Evolutionary conservation across 352 stramenopile genomes (phyloP).

Genomic region (Thalassiosira pacifica): DNA sequence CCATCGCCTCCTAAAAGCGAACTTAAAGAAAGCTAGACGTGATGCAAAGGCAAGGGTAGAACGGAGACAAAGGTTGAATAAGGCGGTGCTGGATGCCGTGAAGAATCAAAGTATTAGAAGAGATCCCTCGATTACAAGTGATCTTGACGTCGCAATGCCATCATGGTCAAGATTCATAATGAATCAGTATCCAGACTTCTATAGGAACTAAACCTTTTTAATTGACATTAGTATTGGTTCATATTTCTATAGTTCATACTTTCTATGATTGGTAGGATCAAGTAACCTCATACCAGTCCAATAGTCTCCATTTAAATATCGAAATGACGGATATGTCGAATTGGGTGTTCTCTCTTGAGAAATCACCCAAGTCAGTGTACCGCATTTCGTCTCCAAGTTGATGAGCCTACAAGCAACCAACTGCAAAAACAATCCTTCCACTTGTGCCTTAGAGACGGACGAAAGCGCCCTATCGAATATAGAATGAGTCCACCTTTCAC

Average conservation of each 20-base stretch:
- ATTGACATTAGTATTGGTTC: neutral
- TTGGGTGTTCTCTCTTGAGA: neutral
- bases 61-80: neutral
- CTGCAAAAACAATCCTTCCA: neutral
- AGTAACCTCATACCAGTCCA: neutral
- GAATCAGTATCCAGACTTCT: neutral
- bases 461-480: neutral
- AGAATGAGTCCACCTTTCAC: neutral
- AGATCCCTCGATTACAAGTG: neutral
- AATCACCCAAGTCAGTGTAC: neutral
- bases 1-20: neutral
- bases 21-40: neutral
- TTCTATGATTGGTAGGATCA: neutral
- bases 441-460: neutral
- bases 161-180: neutral
- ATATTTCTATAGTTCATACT: neutral
- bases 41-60: neutral
- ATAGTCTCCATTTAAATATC: neutral
- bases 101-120: neutral
- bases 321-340: neutral
- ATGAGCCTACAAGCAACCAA: neutral
- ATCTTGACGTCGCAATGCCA: neutral
- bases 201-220: too few species aligned
- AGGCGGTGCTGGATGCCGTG: neutral
- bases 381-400: neutral